These are phyloP conservation scores for Dothideomycetes sp. DNA, from an alignment of 2,329 filamentous ascomycete genomes.

Conservation along the genomic window DNA sequence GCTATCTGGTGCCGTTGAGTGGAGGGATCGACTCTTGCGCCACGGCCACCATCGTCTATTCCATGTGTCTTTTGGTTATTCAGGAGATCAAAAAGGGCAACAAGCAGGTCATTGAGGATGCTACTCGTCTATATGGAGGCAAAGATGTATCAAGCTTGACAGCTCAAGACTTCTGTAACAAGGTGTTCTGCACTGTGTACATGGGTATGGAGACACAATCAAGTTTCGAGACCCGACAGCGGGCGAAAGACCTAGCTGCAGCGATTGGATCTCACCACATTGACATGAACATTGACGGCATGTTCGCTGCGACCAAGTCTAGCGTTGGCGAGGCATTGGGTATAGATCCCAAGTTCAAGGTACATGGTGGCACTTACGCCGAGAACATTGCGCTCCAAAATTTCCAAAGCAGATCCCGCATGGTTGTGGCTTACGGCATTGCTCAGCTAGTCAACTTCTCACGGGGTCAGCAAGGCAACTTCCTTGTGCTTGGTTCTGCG, in stretches of 20 bases:
- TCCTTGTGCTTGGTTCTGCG: constrained; percentile 56
- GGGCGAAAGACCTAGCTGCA: constrained; percentile 50
- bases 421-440: constrained; percentile 56
- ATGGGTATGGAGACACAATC: constrained; percentile 60
- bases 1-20: constrained; percentile 46
- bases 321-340: constrained; percentile 47
- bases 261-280: constrained; percentile 62
- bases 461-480: constrained; percentile 44
- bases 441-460: constrained; percentile 52
- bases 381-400: constrained; percentile 59
- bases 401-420: constrained; percentile 54
- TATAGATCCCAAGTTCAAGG: constrained; percentile 52
- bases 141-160: constrained; percentile 36
- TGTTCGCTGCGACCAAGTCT: constrained; percentile 49
- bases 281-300: constrained; percentile 62
- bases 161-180: constrained; percentile 48
- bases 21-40: constrained; percentile 53
- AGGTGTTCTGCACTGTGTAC: constrained; percentile 53
- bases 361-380: constrained; percentile 47
- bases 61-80: constrained; percentile 43
- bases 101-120: constrained; percentile 44
- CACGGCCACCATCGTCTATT: constrained; percentile 38
- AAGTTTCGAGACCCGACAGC: constrained; percentile 52
- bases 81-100: constrained; percentile 40
- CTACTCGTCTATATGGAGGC: constrained; percentile 40